Evolutionary conservation across 805 yeast species (phyloP).

Genomic region (Jamesozyma rosinii): DNA sequence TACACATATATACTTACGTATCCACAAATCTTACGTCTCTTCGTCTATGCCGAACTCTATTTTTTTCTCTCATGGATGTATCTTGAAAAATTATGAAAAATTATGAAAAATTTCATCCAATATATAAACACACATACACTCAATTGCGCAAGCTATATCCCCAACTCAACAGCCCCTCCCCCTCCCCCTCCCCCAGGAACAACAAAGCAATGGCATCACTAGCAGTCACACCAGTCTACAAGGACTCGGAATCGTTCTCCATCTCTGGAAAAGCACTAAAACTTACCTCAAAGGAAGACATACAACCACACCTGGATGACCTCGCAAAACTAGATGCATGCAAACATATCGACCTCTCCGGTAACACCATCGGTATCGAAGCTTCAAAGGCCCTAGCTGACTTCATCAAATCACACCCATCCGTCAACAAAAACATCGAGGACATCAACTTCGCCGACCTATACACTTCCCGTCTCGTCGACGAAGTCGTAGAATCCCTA

Average conservation of each 20-base stretch:
- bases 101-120: no score
- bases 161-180: no score
- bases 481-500: slow-evolving; percentile 85
- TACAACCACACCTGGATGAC: slow-evolving; percentile 57
- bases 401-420: slow-evolving; percentile 34
- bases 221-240: slow-evolving; percentile 35
- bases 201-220: slow-evolving; percentile 32
- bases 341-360: slow-evolving; percentile 68
- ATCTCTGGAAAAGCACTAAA: slow-evolving; percentile 69
- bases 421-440: slow-evolving; percentile 38
- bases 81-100: no score
- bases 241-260: slow-evolving; percentile 43
- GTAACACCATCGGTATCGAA: slow-evolving; percentile 89
- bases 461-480: slow-evolving; percentile 88
- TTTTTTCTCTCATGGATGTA: no score
- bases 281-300: slow-evolving; percentile 63
- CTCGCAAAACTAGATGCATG: slow-evolving; percentile 33
- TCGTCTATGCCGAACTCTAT: no score
- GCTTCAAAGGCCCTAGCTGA: slow-evolving; percentile 69
- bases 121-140: no score
- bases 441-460: slow-evolving; percentile 84
- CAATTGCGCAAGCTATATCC: no score
- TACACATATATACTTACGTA: background rate
- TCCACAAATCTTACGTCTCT: no score
- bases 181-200: no score